Conservation (phyloP, 192 early-diverging fungal species). For the Linnemannia hyalina region DNA sequence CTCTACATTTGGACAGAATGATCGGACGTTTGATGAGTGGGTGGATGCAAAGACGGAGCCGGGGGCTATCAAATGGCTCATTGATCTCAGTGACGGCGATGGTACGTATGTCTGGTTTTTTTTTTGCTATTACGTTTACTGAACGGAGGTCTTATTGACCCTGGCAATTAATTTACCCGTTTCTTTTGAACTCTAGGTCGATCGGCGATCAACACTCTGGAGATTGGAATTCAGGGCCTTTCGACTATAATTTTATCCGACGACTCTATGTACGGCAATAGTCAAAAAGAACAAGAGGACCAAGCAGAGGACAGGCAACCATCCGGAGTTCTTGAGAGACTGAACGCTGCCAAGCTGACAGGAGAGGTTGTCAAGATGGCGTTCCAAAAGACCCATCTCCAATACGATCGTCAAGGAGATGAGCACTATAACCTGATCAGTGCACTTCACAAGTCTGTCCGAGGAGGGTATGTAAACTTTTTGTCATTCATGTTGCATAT, state of each 20-base stretch:
- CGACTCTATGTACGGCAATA: not conserved
- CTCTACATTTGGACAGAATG: slow-evolving; percentile 17
- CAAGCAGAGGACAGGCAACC: slow-evolving; percentile 51
- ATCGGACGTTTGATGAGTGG: slow-evolving; percentile 15
- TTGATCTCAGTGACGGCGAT: slow-evolving; percentile 85
- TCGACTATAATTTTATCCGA: slow-evolving; percentile 34
- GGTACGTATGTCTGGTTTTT: slow-evolving; percentile 34
- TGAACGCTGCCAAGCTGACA: slow-evolving; percentile 40
- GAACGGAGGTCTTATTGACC: not conserved
- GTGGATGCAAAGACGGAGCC: slow-evolving; percentile 28
- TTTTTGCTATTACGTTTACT: not conserved
- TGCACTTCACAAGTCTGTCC: slow-evolving; percentile 90
- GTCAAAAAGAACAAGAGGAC: slow-evolving; percentile 34
- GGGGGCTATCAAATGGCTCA: slow-evolving; percentile 66
- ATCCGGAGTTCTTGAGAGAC: slow-evolving; percentile 16
- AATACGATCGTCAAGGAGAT: slow-evolving; percentile 87
- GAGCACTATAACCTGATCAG: slow-evolving; percentile 94
- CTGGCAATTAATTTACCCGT: not conserved
- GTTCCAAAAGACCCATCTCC: slow-evolving; percentile 84
- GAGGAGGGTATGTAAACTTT: slow-evolving; percentile 69
- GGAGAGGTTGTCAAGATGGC: slow-evolving; percentile 73
- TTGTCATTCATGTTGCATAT: not conserved
- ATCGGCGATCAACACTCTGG: slow-evolving; percentile 75
- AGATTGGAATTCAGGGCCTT: slow-evolving; percentile 64
- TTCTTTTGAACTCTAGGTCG: slow-evolving; percentile 58